Percentiles rank a stretch among this genome's conserved stretches.
These are phyloP conservation scores for Neospermospora avenae DNA, from an alignment of 2,329 filamentous ascomycete species.

Conservation along the genomic window DNA sequence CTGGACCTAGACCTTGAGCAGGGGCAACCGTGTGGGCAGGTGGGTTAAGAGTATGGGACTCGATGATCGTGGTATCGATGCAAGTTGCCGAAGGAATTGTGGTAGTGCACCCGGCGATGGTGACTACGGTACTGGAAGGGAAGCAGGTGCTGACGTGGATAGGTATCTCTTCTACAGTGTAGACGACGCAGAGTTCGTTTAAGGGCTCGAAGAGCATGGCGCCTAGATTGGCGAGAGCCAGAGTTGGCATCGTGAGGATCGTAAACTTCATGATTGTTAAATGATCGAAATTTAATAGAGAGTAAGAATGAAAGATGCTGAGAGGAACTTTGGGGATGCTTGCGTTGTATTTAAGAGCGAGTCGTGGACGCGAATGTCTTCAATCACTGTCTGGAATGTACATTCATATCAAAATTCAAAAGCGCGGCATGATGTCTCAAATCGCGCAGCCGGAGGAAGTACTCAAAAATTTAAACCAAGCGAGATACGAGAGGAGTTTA, in stretches of 20 bases:
- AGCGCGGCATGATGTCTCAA: not conserved
- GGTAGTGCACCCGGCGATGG: not conserved
- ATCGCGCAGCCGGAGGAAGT: not conserved
- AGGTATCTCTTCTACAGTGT: slow-evolving; percentile 1
- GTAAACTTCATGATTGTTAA: slow-evolving; percentile 1
- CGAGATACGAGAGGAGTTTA: not conserved
- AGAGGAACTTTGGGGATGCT: not conserved
- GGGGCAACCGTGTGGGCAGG: not conserved
- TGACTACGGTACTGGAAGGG: slow-evolving; percentile 1
- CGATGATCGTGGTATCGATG: slow-evolving; percentile 3
- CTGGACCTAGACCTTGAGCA: not conserved
- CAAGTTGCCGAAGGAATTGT: slow-evolving; percentile 2
- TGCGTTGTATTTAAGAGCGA: not conserved
- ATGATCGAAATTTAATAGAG: not conserved
- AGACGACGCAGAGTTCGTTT: slow-evolving; percentile 6
- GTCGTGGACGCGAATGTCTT: not conserved
- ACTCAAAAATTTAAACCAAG: not conserved
- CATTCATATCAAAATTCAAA: not conserved
- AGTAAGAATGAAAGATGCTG: not conserved
- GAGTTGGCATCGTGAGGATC: not conserved
- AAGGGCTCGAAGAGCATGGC: slow-evolving; percentile 3
- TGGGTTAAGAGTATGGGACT: not conserved
- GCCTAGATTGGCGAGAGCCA: not conserved
- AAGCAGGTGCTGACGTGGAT: not conserved
- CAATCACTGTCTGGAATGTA: not conserved